A percentile compares a stretch with the other conserved stretches of the same genome.
Evolutionary conservation across 495 filamentous ascomycete species (phyloP).

Genomic region (Penicillium argentinense): DNA sequence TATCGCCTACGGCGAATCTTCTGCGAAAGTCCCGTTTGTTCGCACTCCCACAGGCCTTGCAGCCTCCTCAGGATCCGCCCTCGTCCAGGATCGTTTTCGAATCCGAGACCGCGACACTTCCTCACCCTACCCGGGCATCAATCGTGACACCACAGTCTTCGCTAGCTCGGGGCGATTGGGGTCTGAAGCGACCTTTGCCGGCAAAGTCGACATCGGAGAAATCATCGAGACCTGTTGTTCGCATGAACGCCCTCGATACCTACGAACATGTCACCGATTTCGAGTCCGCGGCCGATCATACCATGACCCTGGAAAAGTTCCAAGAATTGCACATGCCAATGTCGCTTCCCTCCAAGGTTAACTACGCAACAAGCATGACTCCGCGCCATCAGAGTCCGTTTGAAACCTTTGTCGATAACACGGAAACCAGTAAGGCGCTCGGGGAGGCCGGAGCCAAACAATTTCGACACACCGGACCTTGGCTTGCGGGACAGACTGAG

Average conservation of each 20-base stretch:
- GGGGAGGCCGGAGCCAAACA: conserved; percentile 33
- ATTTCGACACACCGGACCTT: conserved; percentile 65
- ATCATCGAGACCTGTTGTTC: conserved; percentile 67
- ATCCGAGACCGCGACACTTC: conserved; percentile 68
- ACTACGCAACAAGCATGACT: conserved; percentile 27
- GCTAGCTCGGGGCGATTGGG: conserved; percentile 85
- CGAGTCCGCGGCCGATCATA: conserved; percentile 78
- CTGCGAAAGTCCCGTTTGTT: conserved; percentile 66
- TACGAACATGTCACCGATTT: conserved; percentile 92
- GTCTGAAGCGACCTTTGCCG: conserved; percentile 84
- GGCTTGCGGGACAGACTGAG: conserved; percentile 71
- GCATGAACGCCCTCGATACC: conserved; percentile 75
- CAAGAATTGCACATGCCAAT: conserved; percentile 75
- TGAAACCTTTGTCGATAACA: conserved; percentile 49
- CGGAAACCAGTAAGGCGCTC: conserved; percentile 35
- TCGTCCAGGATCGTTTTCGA: conserved; percentile 42
- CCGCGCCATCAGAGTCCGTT: conserved; percentile 51
- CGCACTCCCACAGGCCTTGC: conserved; percentile 58
- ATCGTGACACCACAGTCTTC: conserved; percentile 79
- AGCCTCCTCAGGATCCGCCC: conserved; percentile 40
- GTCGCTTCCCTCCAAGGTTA: conserved; percentile 43
- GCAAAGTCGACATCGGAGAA: conserved; percentile 65
- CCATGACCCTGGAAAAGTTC: conserved; percentile 80
- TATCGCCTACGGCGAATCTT: conserved; percentile 63
- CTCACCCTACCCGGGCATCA: conserved; percentile 78